phyloP scores from a whole-genome alignment of 78 protist genomes.

The Dictyostelium intermedium region DNA sequence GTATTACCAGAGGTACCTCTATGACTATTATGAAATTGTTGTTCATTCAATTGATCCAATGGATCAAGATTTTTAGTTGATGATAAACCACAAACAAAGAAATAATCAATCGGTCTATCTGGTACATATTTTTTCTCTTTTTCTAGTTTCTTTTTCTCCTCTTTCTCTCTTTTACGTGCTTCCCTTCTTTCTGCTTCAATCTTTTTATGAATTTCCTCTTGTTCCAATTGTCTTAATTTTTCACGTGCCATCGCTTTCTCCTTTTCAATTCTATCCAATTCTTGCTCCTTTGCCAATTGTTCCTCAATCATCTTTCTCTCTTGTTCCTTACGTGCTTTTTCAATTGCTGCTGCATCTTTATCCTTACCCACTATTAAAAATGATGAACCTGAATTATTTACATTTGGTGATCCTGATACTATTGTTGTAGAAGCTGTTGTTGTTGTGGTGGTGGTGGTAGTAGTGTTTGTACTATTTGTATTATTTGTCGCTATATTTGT shows the following conservation, averaged over 20 bases:
- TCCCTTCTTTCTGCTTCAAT: conserved; percentile 60
- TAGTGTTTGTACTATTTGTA: too few relatives aligned
- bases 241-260: conserved; percentile 73
- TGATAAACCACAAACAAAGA: conserved; percentile 51
- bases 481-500: neutral
- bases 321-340: neutral
- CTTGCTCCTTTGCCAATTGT: conserved; percentile 61
- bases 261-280: conserved; percentile 31
- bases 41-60: conserved; percentile 58
- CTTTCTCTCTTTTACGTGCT: conserved; percentile 52
- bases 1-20: neutral
- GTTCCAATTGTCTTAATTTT: conserved; percentile 62
- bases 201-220: conserved; percentile 64
- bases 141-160: conserved; percentile 50
- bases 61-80: conserved; percentile 49
- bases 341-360: neutral
- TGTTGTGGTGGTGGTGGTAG: neutral
- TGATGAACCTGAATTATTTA: neutral
- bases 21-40: neutral
- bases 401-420: neutral
- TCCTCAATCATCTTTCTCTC: conserved; percentile 34
- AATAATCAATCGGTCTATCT: conserved; percentile 54
- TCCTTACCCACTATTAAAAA: neutral
- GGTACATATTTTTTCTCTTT: conserved; percentile 48
- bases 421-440: neutral